These are phyloP conservation scores for Chaetomium fimeti DNA, from an alignment of 495 filamentous ascomycete genomes.

Conservation along the genomic window DNA sequence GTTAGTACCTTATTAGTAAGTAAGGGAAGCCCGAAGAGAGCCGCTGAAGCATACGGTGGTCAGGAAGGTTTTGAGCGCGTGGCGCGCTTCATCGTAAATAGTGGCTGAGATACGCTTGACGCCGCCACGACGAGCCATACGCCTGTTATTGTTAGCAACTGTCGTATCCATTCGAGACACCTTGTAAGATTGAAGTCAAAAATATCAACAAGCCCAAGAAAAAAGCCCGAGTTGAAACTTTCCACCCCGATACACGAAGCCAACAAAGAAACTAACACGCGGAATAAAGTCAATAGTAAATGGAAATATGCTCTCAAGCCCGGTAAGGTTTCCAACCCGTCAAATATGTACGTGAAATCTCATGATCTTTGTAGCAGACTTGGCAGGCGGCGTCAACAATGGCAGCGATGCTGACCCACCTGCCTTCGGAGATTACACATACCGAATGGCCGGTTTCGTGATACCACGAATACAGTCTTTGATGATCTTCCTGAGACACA, in stretches of 20 bases:
- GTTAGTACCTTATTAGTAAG: background rate
- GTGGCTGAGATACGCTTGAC: slow-evolving; percentile 65
- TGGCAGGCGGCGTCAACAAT: background rate
- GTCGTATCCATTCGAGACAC: background rate
- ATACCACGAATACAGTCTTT: slow-evolving; percentile 64
- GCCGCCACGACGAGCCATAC: slow-evolving; percentile 75
- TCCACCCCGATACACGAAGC: no score
- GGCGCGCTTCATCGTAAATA: slow-evolving; percentile 71
- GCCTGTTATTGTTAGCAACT: slow-evolving; percentile 54
- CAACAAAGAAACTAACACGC: no score
- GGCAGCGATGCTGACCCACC: background rate
- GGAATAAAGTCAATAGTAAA: no score
- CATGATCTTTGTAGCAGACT: background rate
- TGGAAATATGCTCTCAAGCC: no score
- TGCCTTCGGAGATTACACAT: slow-evolving; percentile 23
- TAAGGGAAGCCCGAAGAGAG: background rate
- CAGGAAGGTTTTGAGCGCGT: slow-evolving; percentile 53
- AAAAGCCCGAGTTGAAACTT: no score
- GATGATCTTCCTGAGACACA: slow-evolving; percentile 51
- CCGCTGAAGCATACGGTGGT: slow-evolving; percentile 44
- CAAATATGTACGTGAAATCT: background rate
- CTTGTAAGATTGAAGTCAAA: background rate
- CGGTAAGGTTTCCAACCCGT: background rate
- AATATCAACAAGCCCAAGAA: no score
- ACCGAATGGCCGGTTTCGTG: slow-evolving; percentile 68